Evolutionary conservation across 257 asterid genomes (phyloP).

Genomic region (Solanum pennellii): DNA sequence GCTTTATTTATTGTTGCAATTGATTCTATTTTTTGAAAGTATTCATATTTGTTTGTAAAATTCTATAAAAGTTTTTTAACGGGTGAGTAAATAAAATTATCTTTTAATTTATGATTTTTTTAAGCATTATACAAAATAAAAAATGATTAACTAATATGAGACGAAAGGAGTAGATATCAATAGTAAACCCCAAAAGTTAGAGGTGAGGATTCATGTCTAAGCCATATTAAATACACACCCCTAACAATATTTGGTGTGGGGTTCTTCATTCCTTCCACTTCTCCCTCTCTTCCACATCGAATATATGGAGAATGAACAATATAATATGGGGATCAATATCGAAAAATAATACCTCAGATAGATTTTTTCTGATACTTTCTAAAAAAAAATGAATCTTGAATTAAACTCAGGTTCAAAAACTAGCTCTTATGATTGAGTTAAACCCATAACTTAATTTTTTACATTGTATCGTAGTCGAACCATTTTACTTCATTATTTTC

Average conservation of each 20-base stretch:
- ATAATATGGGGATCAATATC: neutral
- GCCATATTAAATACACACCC: neutral
- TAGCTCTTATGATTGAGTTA: neutral
- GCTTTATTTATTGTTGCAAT: neutral
- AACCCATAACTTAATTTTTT: neutral
- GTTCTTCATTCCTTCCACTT: neutral
- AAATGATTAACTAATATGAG: too few relatives aligned
- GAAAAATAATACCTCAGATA: neutral
- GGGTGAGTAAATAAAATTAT: neutral
- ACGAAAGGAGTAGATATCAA: neutral
- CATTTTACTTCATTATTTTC: neutral
- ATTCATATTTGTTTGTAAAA: too few relatives aligned
- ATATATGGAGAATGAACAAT: neutral
- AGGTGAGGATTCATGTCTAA: neutral
- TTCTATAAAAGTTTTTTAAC: fast-evolving
- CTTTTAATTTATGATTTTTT: too few relatives aligned
- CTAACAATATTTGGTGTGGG: neutral
- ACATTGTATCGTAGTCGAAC: neutral
- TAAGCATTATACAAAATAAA: too few relatives aligned
- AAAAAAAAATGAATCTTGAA: too few relatives aligned
- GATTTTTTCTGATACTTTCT: neutral
- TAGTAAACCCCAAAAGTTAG: neutral
- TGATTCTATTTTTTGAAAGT: too few relatives aligned
- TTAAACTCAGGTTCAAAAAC: fast-evolving
- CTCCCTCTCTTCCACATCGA: neutral